These are phyloP conservation scores for Aspergillus ustus DNA, from an alignment of 2,329 filamentous ascomycete genomes.

Conservation along the genomic window DNA sequence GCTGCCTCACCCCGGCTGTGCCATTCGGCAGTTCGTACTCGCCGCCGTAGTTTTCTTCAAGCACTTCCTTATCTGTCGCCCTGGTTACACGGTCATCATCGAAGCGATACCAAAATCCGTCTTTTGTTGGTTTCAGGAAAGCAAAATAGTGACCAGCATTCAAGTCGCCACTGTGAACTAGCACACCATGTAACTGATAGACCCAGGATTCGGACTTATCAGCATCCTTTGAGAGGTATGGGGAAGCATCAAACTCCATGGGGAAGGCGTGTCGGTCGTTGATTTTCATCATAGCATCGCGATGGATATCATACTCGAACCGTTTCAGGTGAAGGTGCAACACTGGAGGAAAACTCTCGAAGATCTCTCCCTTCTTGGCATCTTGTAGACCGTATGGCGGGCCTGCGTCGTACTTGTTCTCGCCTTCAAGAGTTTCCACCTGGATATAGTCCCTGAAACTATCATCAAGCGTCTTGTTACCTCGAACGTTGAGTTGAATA, in stretches of 20 bases:
- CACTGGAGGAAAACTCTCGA: slow-evolving; percentile 91
- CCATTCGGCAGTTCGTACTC: slow-evolving; percentile 71
- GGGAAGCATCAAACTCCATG: slow-evolving; percentile 65
- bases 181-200: slow-evolving; percentile 91
- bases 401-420: slow-evolving; percentile 96
- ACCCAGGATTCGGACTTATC: slow-evolving; percentile 87
- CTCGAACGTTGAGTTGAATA: slow-evolving; percentile 93
- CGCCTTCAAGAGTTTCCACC: slow-evolving; percentile 94
- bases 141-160: slow-evolving; percentile 99
- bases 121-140: slow-evolving; percentile 90
- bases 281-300: slow-evolving; percentile 98
- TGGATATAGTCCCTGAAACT: slow-evolving; percentile 97
- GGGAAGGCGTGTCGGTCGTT: slow-evolving; percentile 56
- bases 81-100: slow-evolving; percentile 98
- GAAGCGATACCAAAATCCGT: slow-evolving; percentile 94
- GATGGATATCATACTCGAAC: slow-evolving; percentile 96
- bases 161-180: slow-evolving; percentile 94
- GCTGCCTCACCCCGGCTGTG: slow-evolving; percentile 62
- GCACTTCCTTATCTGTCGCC: slow-evolving; percentile 84
- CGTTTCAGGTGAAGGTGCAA: slow-evolving; percentile 94
- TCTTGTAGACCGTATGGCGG: slow-evolving; percentile 92
- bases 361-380: slow-evolving; percentile 96
- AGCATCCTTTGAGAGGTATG: slow-evolving; percentile 83
- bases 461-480: slow-evolving; percentile 88
- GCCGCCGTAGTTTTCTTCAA: slow-evolving; percentile 96